phyloP scores from a whole-genome alignment of 139 green algal species.

The Chlamydomonas applanata region DNA sequence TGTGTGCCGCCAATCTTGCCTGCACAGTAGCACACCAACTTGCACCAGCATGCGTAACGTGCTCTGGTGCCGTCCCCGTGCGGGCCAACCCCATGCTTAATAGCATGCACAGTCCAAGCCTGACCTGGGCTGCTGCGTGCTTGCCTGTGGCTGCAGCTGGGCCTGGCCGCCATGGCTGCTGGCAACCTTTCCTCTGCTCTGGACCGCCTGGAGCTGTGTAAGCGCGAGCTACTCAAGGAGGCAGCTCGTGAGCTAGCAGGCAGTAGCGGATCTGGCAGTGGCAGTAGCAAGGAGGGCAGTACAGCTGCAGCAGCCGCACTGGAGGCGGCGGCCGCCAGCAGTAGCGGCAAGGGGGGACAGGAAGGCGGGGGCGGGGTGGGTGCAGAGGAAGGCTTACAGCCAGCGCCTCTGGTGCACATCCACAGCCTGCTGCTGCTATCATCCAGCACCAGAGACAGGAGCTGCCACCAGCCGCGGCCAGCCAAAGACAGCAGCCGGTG shows the following conservation, averaged over 20 bases:
- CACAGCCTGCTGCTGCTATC: neutral
- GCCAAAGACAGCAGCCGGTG: neutral
- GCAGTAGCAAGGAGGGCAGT: no score
- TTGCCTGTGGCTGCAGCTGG: neutral
- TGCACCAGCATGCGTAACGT: neutral
- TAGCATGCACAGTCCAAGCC: neutral
- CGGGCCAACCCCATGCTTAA: no score
- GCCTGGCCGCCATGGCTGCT: no score
- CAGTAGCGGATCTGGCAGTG: neutral
- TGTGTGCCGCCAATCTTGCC: no score
- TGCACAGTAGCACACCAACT: no score
- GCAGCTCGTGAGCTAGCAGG: neutral
- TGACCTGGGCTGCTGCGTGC: neutral
- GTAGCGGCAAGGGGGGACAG: no score
- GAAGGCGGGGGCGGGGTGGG: no score
- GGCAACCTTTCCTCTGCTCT: no score
- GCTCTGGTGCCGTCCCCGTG: neutral
- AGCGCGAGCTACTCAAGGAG: slow-evolving; percentile 1
- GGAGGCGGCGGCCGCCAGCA: no score
- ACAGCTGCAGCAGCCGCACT: no score
- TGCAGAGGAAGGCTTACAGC: neutral
- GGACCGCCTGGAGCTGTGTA: slow-evolving; percentile 10
- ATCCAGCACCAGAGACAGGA: neutral
- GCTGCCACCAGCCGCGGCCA: neutral
- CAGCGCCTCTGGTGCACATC: neutral